Evolutionary conservation across 768 basidiomycete genomes (phyloP).

Genomic region (Cystofilobasidium bisporidii): DNA sequence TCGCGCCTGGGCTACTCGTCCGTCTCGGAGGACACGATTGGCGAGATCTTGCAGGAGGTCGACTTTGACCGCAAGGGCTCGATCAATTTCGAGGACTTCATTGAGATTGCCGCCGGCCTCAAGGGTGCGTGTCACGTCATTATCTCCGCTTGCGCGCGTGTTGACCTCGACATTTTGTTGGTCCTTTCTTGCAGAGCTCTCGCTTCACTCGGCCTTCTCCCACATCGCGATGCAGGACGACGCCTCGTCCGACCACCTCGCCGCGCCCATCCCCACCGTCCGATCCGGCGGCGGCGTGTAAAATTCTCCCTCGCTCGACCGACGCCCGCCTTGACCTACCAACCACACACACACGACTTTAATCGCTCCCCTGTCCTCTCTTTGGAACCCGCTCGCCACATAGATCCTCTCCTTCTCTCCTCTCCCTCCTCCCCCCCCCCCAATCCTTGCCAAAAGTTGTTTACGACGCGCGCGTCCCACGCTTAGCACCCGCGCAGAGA

Average conservation of each 20-base stretch:
- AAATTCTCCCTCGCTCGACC: background rate
- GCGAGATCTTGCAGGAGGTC: constrained; percentile 41
- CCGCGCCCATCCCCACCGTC: background rate
- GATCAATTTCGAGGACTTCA: constrained; percentile 73
- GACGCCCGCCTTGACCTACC: too few species aligned
- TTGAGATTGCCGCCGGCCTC: constrained; percentile 48
- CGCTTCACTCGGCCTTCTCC: constrained; percentile 22
- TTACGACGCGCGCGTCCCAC: too few species aligned
- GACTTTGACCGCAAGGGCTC: constrained; percentile 44
- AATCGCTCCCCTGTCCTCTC: too few species aligned
- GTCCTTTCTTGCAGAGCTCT: background rate
- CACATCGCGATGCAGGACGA: constrained; percentile 21
- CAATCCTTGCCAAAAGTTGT: too few species aligned
- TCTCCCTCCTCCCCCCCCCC: too few species aligned
- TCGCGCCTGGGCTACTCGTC: constrained; percentile 54
- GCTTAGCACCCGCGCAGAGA: too few species aligned
- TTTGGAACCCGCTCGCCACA: too few species aligned
- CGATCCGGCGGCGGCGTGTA: background rate
- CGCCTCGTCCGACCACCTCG: background rate
- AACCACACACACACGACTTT: too few species aligned
- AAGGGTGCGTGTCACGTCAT: constrained; percentile 31
- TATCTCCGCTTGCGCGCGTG: background rate
- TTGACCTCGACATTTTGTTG: background rate
- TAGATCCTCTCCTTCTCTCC: too few species aligned
- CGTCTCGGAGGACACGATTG: constrained; percentile 35